A percentile compares a stretch with the other conserved stretches of the same genome.
These are phyloP conservation scores for Fusarium mangiferae DNA, from an alignment of 2,329 filamentous ascomycete genomes.

Conservation along the genomic window DNA sequence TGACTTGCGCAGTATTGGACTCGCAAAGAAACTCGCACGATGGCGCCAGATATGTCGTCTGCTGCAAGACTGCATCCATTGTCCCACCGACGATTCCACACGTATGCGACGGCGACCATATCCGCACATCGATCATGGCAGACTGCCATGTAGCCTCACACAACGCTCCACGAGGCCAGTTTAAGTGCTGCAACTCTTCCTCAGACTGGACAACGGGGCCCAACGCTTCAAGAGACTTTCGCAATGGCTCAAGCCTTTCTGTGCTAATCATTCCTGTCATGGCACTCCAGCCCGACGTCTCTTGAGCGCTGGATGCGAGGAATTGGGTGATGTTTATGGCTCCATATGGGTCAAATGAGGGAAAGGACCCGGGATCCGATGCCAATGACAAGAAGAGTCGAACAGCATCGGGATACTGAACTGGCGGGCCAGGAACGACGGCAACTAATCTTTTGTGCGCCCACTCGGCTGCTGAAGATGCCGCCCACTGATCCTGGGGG, in stretches of 20 bases:
- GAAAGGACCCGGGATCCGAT: constrained; percentile 41
- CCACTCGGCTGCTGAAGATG: constrained; percentile 50
- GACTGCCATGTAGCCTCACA: constrained; percentile 54
- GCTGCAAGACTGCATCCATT: constrained; percentile 49
- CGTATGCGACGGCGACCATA: constrained; percentile 55
- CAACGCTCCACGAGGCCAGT: constrained; percentile 8
- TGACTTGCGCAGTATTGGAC: constrained; percentile 41
- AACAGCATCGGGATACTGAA: constrained; percentile 12
- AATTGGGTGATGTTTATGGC: constrained; percentile 56
- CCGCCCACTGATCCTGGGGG: constrained; percentile 51
- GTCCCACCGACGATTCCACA: constrained; percentile 51
- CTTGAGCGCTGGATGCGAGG: constrained; percentile 53
- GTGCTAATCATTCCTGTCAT: constrained; percentile 55
- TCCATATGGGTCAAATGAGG: constrained; percentile 53
- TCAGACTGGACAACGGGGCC: constrained; percentile 13
- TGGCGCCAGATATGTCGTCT: constrained; percentile 46
- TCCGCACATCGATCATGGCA: constrained; percentile 55
- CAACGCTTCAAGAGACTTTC: constrained; percentile 50
- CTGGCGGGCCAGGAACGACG: not conserved
- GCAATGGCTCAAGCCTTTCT: constrained; percentile 50
- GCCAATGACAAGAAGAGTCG: constrained; percentile 49
- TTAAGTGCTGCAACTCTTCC: not conserved
- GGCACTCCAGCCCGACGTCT: constrained; percentile 55
- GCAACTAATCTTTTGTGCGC: constrained; percentile 47
- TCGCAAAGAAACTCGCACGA: constrained; percentile 48